Conservation (phyloP, 169 alveolate species). For the Theileria annulata region DNA sequence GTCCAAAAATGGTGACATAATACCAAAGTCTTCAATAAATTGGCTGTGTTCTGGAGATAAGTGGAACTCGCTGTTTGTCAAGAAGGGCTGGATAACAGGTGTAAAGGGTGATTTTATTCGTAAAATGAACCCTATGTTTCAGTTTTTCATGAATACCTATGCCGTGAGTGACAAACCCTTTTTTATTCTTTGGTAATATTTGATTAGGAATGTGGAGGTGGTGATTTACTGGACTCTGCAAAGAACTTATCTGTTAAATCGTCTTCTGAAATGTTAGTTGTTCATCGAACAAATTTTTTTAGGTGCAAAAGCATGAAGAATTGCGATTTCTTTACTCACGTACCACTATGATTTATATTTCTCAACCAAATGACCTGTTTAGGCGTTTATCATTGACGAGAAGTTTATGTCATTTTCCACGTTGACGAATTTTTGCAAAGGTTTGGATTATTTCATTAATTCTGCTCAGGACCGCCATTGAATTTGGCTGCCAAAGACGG, state of each 20-base stretch:
- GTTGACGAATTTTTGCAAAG: slow-evolving; percentile 45
- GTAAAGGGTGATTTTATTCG: slow-evolving; percentile 42
- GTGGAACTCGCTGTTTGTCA: slow-evolving; percentile 46
- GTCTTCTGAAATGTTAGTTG: slow-evolving; percentile 22
- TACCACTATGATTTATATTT: not conserved
- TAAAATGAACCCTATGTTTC: slow-evolving; percentile 31
- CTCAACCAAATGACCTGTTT: too few relatives aligned
- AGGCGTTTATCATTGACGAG: slow-evolving; percentile 44
- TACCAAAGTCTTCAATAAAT: slow-evolving; percentile 43
- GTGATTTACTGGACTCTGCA: slow-evolving; percentile 32
- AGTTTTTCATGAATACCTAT: slow-evolving; percentile 37
- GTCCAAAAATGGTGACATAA: slow-evolving; percentile 19
- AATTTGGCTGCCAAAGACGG: slow-evolving; percentile 49
- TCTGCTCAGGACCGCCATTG: slow-evolving; percentile 32
- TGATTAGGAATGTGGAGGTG: slow-evolving; percentile 26
- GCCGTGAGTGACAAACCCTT: slow-evolving; percentile 27
- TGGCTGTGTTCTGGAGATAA: slow-evolving; percentile 60
- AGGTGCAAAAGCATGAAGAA: slow-evolving; percentile 36
- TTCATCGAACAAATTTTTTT: not conserved
- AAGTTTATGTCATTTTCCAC: slow-evolving; percentile 49
- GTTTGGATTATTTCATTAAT: not conserved
- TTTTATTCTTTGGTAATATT: not conserved
- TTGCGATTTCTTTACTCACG: slow-evolving; percentile 52
- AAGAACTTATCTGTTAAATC: slow-evolving; percentile 26
- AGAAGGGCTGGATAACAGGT: slow-evolving; percentile 66